Percentiles rank a stretch among this genome's conserved stretches.
phyloP scores from a whole-genome alignment of 108 stramenopile species.

The Chaetoceros tenuissimus region DNA sequence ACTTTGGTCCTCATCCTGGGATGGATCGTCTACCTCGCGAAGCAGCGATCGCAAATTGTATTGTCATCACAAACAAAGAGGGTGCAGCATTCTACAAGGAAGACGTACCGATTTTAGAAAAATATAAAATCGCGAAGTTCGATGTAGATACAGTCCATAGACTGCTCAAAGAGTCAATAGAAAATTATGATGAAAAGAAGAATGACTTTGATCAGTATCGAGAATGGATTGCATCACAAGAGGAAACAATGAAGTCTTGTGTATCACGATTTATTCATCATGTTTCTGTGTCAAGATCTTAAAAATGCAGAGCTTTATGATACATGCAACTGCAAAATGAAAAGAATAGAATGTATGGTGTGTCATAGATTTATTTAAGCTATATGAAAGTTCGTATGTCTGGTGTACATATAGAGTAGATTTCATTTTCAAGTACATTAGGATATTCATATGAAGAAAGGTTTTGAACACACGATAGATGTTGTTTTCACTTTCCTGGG shows the following conservation, averaged over 20 bases:
- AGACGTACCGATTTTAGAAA: conserved; percentile 34
- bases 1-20: conserved; percentile 50
- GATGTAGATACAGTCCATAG: conserved; percentile 24
- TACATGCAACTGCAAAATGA: too few relatives aligned
- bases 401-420: too few relatives aligned
- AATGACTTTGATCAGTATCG: conserved; percentile 25
- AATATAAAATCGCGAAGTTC: conserved; percentile 32
- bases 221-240: conserved; percentile 33
- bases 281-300: too few relatives aligned
- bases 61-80: conserved; percentile 38
- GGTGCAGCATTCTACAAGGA: conserved; percentile 35
- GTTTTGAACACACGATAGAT: too few relatives aligned
- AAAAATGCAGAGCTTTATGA: too few relatives aligned
- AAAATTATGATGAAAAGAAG: conserved; percentile 19
- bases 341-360: too few relatives aligned
- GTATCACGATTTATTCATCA: conserved; percentile 11
- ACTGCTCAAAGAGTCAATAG: conserved; percentile 17
- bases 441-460: too few relatives aligned
- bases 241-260: conserved; percentile 23
- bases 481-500: too few relatives aligned
- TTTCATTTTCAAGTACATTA: too few relatives aligned
- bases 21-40: conserved; percentile 52
- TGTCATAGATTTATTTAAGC: too few relatives aligned
- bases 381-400: too few relatives aligned
- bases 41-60: conserved; percentile 36